Evolutionary conservation across 192 early-diverging fungal species (phyloP), one percentile per base, ranked within the genome.

Genomic region (Coemansia sp.): DNA sequence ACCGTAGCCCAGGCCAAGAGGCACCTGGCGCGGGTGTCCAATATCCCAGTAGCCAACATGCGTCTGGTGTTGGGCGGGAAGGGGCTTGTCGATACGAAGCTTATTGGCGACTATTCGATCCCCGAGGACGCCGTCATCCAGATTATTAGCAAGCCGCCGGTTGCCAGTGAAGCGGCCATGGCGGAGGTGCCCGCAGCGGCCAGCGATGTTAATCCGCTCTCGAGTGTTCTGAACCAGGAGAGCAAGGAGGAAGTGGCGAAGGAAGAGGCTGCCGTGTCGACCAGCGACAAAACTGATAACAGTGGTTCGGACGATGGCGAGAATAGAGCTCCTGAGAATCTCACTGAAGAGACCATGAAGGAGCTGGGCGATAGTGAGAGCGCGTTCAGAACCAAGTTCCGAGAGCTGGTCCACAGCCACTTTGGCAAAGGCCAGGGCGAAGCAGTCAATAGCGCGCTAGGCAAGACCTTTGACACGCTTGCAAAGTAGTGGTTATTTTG

Each of bases 101-200:
- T 79, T 14, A 79, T 79, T 28, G 77, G 77, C 25, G 77, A 79
- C 59, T 79, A 79, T 50, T 36, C 61, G 23, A 66, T 79, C 21
- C 68, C 53, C 2, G 36, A 63, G n/a, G 55, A 64, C 55, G 65
- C 71, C 0, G 77, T 79, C 14, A 74, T 79, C 36, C 77, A 79
- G 65, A 79, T 79, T 34, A 74, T 79, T 25, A 64, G 56, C 56
- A 70, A 66, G 48, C 65, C 77, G 16, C 57, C 62, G 2, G 71
- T 55, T 2, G 26, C 47, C 21, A 41, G 68, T 7, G 34, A 45
- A 13, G n/a, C 59, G 3, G 37, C n/a, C 12, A 52, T 33, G 28
- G 65, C 50, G 0, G 69, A 66, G 41, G 3, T 8, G 64, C 42
- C 53, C 13, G 61, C 21, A 4, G 77, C 69, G 10, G 68, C 31